Conservation (phyloP, 345 rosid species). For the Gossypium mustelinum region DNA sequence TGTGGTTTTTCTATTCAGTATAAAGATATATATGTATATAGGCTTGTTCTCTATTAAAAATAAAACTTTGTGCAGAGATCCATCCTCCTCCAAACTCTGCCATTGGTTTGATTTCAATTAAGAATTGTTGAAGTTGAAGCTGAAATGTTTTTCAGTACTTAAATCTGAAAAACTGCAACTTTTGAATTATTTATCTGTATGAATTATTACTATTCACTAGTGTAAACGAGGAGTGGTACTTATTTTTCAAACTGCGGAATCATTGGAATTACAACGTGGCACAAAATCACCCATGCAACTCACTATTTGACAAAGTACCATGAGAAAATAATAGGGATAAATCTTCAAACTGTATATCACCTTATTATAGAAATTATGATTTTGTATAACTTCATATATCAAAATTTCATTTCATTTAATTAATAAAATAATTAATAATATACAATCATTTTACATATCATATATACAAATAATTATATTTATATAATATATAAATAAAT, state of each 20-base stretch:
- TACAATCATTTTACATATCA: no score
- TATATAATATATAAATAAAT: no score
- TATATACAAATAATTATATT: no score
- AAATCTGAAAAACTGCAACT: neutral
- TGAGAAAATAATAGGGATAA: no score
- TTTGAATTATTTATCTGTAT: neutral
- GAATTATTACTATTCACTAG: neutral
- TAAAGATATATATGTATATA: neutral
- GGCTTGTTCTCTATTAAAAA: neutral
- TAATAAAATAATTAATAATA: no score
- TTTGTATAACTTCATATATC: no score
- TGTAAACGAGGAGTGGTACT: neutral
- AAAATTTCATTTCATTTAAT: no score
- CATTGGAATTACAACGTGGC: neutral
- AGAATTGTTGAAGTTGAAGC: neutral
- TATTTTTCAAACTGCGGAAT: neutral
- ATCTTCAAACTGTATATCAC: no score
- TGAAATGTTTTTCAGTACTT: neutral
- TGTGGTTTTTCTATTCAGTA: neutral
- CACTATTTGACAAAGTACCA: no score
- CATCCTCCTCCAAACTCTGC: slow-evolving; percentile 5
- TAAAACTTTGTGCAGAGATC: neutral
- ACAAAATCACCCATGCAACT: no score
- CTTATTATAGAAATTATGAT: no score
- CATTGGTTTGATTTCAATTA: neutral